Evolutionary conservation across 805 yeast genomes (phyloP), one percentile per base, ranked within the genome.

Genomic region (Candida peoriensis): DNA sequence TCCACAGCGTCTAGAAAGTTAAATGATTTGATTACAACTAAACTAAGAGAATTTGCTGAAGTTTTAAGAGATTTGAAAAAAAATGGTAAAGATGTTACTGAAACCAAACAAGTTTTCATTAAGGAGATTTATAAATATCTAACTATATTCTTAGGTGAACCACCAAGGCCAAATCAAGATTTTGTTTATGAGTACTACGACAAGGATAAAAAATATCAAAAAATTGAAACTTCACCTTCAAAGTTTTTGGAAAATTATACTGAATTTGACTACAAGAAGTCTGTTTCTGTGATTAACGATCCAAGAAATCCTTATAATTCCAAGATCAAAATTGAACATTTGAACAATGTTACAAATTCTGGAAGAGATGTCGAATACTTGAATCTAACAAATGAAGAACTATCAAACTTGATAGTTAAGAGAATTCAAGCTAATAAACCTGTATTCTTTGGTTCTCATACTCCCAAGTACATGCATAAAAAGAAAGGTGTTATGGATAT

Each of bases 361-460:
- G 86, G 82, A n/a, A 72, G 74, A 44, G 74, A 74, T 24, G 86
- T 85, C 22, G 66, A 72, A 30, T 86, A 86, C 54, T 69, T 86
- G 49, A 86, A 86, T 57, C 66, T 76, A 35, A 78, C 77, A 27
- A 71, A 79, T 39, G 71, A 71, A 13, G 63, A 63, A 8, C 63
- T 86, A 37, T 74, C 86, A 29, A 50, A 67, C 21, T 67, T 78
- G 32, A 83, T 85, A 20, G 74, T 84, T 24, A 70, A 74, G 49
- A 75, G 86, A 61, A 71, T 86, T 52, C 72, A 80, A 61, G 68
- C 66, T 41, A 78, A 83, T 60, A 81, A 81, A 63, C 81, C 94
- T 0, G 85, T 87, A 6, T 87, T 86, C 65, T 87, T 86, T 53
- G 95, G 95, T 10, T 79, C 89, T 13, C 94, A 86, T 57, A 85